Evolutionary conservation across 2,329 filamentous ascomycete species (phyloP), one percentile per base, ranked within the genome.

Genomic region (Calonectria fujianensis): DNA sequence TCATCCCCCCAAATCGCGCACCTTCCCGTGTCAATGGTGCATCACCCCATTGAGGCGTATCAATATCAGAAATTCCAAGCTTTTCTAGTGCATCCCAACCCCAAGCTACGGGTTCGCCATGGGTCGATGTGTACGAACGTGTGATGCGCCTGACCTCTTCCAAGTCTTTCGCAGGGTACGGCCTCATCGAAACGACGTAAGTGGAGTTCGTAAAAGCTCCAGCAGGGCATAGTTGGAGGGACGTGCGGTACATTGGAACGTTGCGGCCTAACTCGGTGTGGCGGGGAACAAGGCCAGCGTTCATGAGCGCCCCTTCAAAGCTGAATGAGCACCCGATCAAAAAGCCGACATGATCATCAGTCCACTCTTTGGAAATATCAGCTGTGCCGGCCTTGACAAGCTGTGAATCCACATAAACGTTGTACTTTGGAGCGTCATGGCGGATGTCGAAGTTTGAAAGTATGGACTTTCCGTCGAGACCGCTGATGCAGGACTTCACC

Each of bases 61-160:
- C 82, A 13, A 93, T 85, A 80, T 93, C 86, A 61, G 76, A 66
- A 70, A 94, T 91, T 0, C 92, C 92, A 57, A 94, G 78, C 39
- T 78, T 78, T 75, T 82, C 79, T 13, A 90, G 82, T 0, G 88
- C 89, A 4, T 92, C 88, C 91, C 91, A 94, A 0, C 91, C 92
- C 91, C 91, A 94, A 4, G 89, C 91, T 18, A 94, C 85, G 1
- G 91, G 91, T 83, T 93, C 92, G 3, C 92, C 92, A 78, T 94
- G 92, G 4, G 91, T 92, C 2, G 87, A 84, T 11, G 85, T 82
- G 82, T 89, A 94, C 11, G 84, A 84, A 18, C 90, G 83, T 0
- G 91, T 93, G 37, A 93, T 87, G 5, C 85, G 83, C 16, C 91
- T 84, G 1, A 93, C 90, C 18, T 69, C 81, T 31, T 89, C 87